phyloP scores from a whole-genome alignment of 257 asterid genomes.

The Galeopsis tetrahit region DNA sequence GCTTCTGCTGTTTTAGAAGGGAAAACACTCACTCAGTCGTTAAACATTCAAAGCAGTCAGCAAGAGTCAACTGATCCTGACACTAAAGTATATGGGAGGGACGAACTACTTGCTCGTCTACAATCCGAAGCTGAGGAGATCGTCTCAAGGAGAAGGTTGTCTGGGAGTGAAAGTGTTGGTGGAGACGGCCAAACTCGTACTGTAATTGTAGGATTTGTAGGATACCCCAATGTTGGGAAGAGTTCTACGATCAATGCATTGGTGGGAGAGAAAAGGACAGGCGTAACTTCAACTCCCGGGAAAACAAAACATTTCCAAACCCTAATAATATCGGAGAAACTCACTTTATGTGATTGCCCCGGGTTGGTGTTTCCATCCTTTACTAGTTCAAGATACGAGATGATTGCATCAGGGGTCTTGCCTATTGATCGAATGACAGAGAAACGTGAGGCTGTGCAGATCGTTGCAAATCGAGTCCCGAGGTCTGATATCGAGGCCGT shows the following conservation, averaged over 20 bases:
- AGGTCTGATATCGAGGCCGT: conserved; percentile 66
- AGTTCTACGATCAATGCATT: conserved; percentile 97
- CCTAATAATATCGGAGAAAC: conserved; percentile 82
- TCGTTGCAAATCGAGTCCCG: conserved; percentile 84
- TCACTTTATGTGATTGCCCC: conserved; percentile 96
- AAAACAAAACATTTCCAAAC: conserved; percentile 99
- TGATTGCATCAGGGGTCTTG: conserved; percentile 97
- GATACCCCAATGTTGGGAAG: conserved; percentile 99
- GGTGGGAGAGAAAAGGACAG: conserved; percentile 91
- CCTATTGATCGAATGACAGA: conserved; percentile 94
- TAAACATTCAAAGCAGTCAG: conserved; percentile 35
- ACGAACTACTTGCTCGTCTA: conserved; percentile 76
- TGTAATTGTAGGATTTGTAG: conserved; percentile 92
- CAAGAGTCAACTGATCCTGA: conserved; percentile 53
- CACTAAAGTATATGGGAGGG: conserved; percentile 75
- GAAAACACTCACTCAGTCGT: conserved; percentile 42
- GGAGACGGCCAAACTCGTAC: conserved; percentile 35
- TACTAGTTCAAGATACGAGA: conserved; percentile 94
- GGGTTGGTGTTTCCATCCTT: conserved; percentile 97
- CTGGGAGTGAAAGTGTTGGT: conserved; percentile 35
- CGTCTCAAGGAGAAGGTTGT: conserved; percentile 56
- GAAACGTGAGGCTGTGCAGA: conserved; percentile 89
- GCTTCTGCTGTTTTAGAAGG: conserved; percentile 83
- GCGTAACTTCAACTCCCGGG: conserved; percentile 99
- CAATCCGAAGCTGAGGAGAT: conserved; percentile 91